phyloP scores from a whole-genome alignment of 345 rosid species.

The Eutrema heterophyllum region DNA sequence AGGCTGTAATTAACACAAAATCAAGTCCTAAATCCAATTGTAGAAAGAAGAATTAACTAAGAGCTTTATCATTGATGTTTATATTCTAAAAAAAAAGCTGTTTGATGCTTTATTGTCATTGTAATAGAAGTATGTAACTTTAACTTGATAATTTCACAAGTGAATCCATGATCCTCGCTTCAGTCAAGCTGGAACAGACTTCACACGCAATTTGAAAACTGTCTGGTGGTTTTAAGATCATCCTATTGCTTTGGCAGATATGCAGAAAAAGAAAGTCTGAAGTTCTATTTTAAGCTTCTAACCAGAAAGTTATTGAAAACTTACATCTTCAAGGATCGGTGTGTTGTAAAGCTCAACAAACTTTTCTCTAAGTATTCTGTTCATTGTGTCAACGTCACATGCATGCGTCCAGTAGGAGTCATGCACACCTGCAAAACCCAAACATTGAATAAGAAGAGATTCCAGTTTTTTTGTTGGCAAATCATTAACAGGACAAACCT shows the following conservation, averaged over 20 bases:
- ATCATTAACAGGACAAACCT: conserved; percentile 38
- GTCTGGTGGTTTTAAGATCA: background rate
- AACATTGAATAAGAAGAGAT: background rate
- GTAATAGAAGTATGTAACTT: too few relatives aligned
- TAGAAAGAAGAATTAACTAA: background rate
- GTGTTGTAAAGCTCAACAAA: conserved; percentile 85
- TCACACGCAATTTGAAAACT: background rate
- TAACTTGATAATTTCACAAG: background rate
- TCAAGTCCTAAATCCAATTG: background rate
- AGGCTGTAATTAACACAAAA: background rate
- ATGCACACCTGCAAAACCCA: conserved; percentile 70
- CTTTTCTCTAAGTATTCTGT: conserved; percentile 74
- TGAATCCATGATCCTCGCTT: background rate
- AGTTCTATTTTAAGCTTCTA: background rate
- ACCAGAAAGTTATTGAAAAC: conserved; percentile 25
- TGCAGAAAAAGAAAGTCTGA: background rate
- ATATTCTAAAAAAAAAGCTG: background rate
- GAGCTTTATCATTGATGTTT: background rate
- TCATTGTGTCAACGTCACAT: conserved; percentile 88
- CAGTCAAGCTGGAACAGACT: background rate
- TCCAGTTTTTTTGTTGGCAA: background rate
- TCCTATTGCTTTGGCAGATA: background rate
- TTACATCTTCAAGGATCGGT: conserved; percentile 93
- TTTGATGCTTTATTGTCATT: too few relatives aligned
- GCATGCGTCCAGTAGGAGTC: conserved; percentile 99